Evolutionary conservation across 2,329 filamentous ascomycete genomes (phyloP), one percentile per base, ranked within the genome.

Genomic region (Aspergillus felis): DNA sequence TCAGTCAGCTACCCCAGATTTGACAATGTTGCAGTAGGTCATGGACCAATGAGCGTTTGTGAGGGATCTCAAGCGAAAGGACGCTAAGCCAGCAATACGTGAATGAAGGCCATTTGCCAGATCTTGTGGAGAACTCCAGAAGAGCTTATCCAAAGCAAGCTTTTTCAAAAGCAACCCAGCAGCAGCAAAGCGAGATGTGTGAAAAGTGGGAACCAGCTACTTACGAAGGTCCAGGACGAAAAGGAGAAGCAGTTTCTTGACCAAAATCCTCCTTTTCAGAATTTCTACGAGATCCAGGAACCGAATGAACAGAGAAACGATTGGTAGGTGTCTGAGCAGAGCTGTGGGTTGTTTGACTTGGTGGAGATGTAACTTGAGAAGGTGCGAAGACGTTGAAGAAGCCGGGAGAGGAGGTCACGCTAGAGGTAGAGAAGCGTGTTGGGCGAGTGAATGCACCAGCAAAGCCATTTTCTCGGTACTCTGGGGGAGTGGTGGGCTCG

Each of bases 401-500:
- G 49, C 89, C 89, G 4, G 89, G 89, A 47, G 91, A 89, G 38
- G 91, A 93, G 48, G 89, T 88, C 68, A 97, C 81, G 77, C 90
- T 94, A 41, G 92, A 92, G 60, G 90, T 89, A 54, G 93, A 96
- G 78, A 96, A 93, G 61, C 92, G 86, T 72, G 92, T 92, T 47
- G 91, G 90, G 46, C 91, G 86, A 55, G 91, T 91, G 71, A 94
- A 90, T 64, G 89, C 86, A 68, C 86, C 87, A 56, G 89, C 87
- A 68, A 96, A 93, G 47, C 87, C 88, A 60, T 85, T 86, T 63
- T 96, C 91, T 66, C 87, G 88, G 74, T 94, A 93, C 74, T 97
- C 94, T 32, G 94, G 94, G 24, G 94, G 94, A 24, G 94, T 99
- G 1, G 94, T 97, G 17, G 94, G 94, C 77, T 97, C 93, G 66